Conservation (phyloP, 169 alveolate species). For the Cryptosporidium sp. region DNA sequence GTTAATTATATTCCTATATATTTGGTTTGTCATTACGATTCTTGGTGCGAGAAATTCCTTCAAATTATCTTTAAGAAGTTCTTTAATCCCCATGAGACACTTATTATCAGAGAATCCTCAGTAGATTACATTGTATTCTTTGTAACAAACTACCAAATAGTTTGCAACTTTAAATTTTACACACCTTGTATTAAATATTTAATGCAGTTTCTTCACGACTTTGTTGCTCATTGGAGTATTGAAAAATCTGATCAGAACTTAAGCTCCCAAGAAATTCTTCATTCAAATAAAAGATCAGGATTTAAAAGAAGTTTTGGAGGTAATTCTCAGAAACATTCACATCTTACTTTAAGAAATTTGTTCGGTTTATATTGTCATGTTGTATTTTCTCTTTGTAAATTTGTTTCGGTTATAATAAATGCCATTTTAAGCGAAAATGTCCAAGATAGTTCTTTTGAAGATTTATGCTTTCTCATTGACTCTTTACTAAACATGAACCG, state of each 20-base stretch:
- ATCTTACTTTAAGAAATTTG: conserved; percentile 16
- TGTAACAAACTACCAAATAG: conserved; percentile 9
- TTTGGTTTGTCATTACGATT: conserved; percentile 9
- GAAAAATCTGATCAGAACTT: conserved; percentile 3
- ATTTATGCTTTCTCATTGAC: conserved; percentile 12
- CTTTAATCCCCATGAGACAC: conserved; percentile 66
- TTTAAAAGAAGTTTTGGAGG: conserved; percentile 3
- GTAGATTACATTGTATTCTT: conserved; percentile 56
- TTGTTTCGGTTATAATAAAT: conserved; percentile 6
- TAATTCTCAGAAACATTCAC: not conserved
- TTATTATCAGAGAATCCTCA: conserved; percentile 39
- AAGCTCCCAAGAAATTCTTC: not conserved
- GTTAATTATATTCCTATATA: conserved; percentile 51
- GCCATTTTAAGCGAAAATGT: not conserved
- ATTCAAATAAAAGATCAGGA: not conserved
- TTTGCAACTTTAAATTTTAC: conserved; percentile 46
- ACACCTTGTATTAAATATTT: conserved; percentile 49
- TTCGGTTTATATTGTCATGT: conserved; percentile 55
- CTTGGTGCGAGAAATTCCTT: conserved; percentile 57
- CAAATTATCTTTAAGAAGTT: conserved; percentile 42
- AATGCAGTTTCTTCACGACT: conserved; percentile 59
- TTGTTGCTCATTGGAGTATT: conserved; percentile 70
- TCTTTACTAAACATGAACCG: conserved; percentile 16
- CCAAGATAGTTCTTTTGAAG: not conserved
- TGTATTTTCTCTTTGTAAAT: conserved; percentile 19